Base-by-base conservation (phyloP, 257 asterid genomes). In the Solanum gandarillasii region DNA sequence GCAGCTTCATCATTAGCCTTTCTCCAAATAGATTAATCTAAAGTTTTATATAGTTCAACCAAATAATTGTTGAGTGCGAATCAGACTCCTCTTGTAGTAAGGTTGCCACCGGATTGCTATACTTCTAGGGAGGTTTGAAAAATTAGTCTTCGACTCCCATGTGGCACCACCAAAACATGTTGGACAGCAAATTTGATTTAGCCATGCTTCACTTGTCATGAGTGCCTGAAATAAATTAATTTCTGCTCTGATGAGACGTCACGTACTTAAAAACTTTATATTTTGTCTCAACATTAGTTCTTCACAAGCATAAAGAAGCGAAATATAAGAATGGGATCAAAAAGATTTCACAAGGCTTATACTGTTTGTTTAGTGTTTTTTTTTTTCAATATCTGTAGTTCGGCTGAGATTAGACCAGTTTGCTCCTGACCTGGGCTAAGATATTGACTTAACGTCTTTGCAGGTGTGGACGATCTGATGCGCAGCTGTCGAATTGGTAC, bases 401-500 rank as follows among this genome's bases (percentile, higher is more conserved):
- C 3, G 3, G 18, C 48, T 23, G 21, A 21, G 11, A 21, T 36
- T 74, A 74, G 31, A 74, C 20, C 83, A 74, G 83, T 21, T 31
- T 74, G 29, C 31, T 74, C 48, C 70, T 18, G 20, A 48, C 41
- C 43, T 46, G 6, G 34, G 85, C 29, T 82, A 82, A 82, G 39
- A 29, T 82, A 18, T 29, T 82, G 86, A 31, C 32, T 39, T 46
- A 82, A 58, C 14, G 31, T 75, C 41, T 86, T 70, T 87, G 39
- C 88, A 95, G 97, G 93, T 85, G 86, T 83, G 84, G 90, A 91
- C 87, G 91, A 92, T 72, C 41, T 91, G 88, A 76, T 93, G 70
- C 81, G 21, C 85, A 91, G 90, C 52, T 89, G 91, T 89, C 93
- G 89, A 12, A 86, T 91, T 46, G 94, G 96, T 35, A 84, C 84